Percentiles rank a stretch among this genome's conserved stretches.
phyloP scores from a whole-genome alignment of 129 eudicot species.

The Flaveria brownii region DNA sequence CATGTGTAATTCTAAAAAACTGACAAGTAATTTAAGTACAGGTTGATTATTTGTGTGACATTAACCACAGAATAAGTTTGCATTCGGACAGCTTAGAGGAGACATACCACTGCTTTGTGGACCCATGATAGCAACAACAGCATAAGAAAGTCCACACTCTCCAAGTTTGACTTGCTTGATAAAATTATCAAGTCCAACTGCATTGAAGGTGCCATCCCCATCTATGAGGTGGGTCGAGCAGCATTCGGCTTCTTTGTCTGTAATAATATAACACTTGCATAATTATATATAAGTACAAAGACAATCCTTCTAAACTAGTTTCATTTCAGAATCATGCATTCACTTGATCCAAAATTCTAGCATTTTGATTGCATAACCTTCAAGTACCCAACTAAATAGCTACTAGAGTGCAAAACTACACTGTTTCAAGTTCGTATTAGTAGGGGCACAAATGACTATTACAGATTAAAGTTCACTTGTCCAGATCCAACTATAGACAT shows the following conservation, averaged over 20 bases:
- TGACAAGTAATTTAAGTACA: background rate
- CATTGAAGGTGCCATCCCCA: constrained; percentile 26
- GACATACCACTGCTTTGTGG: constrained; percentile 30
- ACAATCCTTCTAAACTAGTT: background rate
- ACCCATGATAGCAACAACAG: constrained; percentile 31
- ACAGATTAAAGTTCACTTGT: constrained; percentile 1
- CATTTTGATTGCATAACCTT: background rate
- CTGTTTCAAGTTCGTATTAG: background rate
- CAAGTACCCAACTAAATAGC: background rate
- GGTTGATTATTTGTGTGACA: background rate
- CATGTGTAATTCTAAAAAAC: background rate
- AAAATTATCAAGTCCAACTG: constrained; percentile 23
- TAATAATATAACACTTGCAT: constrained; percentile 14
- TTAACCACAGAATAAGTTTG: background rate
- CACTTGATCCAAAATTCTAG: background rate
- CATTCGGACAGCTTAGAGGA: background rate
- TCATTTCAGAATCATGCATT: background rate
- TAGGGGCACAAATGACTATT: background rate
- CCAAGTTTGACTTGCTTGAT: constrained; percentile 20
- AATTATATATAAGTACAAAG: constrained; percentile 7
- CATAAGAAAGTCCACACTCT: constrained; percentile 31
- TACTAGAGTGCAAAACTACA: background rate
- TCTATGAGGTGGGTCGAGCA: constrained; percentile 21
- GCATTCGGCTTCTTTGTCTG: constrained; percentile 12
- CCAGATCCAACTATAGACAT: constrained; percentile 24